Evolutionary conservation across 805 yeast genomes (phyloP).

Genomic region (Maudiozyma serrabonitensis): DNA sequence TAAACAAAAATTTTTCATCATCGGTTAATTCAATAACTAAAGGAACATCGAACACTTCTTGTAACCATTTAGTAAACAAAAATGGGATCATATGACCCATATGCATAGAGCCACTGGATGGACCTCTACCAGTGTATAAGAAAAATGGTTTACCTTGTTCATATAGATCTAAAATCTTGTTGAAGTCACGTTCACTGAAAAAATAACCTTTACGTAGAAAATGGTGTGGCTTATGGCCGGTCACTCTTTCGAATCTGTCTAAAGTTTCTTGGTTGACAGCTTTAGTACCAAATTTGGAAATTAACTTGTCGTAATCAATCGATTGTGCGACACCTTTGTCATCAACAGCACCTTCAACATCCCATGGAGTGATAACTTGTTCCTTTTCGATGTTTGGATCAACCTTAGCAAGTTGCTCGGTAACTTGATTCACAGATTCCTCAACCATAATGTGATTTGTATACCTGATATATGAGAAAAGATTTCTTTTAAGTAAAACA

Average conservation of each 20-base stretch:
- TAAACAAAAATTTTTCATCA: conserved; percentile 93
- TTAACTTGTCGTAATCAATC: conserved; percentile 85
- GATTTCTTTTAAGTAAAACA: no score
- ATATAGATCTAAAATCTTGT: conserved; percentile 70
- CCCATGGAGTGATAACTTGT: conserved; percentile 90
- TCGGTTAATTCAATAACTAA: conserved; percentile 89
- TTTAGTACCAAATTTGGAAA: conserved; percentile 79
- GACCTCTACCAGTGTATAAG: conserved; percentile 95
- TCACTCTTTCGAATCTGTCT: conserved; percentile 62
- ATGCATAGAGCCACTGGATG: conserved; percentile 89
- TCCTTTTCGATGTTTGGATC: conserved; percentile 24
- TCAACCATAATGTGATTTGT: neutral
- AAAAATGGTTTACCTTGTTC: conserved; percentile 94
- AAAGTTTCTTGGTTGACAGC: conserved; percentile 61
- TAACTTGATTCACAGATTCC: conserved; percentile 10
- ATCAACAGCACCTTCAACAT: conserved; percentile 95
- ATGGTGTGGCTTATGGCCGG: conserved; percentile 89
- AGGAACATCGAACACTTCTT: conserved; percentile 95
- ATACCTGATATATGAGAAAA: no score
- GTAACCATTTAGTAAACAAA: conserved; percentile 93
- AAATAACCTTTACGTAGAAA: conserved; percentile 84
- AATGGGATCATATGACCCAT: conserved; percentile 96
- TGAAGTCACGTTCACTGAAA: conserved; percentile 82
- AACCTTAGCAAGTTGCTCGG: conserved; percentile 14
- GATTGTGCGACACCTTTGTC: conserved; percentile 78